Percentiles rank a stretch among this genome's conserved stretches.
These are phyloP conservation scores for Penicillium sp. DNA, from an alignment of 2,329 filamentous ascomycete species.

Conservation along the genomic window DNA sequence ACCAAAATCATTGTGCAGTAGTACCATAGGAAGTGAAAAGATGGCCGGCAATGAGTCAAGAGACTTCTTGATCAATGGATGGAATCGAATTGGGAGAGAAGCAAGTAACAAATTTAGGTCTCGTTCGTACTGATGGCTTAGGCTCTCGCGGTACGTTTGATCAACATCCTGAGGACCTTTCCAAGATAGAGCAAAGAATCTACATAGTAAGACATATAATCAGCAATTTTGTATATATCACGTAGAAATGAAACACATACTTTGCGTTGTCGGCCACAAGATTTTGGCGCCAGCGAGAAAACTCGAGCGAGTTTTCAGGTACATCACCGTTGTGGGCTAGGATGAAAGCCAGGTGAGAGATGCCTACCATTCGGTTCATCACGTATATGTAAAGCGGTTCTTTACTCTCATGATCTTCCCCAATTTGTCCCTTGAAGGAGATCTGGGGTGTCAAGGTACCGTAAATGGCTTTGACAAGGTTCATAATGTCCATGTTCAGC, in stretches of 20 bases:
- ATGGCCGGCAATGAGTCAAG: constrained; percentile 31
- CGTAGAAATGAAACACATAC: constrained; percentile 13
- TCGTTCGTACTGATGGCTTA: not conserved
- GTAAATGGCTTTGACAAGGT: constrained; percentile 32
- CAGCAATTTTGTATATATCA: not conserved
- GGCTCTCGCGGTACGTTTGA: not conserved
- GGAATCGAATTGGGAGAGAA: constrained; percentile 36
- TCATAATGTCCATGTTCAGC: constrained; percentile 30
- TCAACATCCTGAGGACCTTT: constrained; percentile 29
- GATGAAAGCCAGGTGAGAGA: constrained; percentile 38
- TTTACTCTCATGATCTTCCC: constrained; percentile 21
- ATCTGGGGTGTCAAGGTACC: constrained; percentile 28
- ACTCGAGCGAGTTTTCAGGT: constrained; percentile 35
- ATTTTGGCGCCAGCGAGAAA: constrained; percentile 33
- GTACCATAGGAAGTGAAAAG: constrained; percentile 39
- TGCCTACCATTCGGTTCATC: constrained; percentile 32
- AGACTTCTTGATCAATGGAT: constrained; percentile 29
- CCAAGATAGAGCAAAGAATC: constrained; percentile 43
- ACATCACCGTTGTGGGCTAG: constrained; percentile 27
- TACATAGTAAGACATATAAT: constrained; percentile 11
- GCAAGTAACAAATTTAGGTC: constrained; percentile 19
- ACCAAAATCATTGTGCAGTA: constrained; percentile 40
- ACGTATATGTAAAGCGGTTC: constrained; percentile 39
- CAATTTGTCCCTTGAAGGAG: constrained; percentile 29
- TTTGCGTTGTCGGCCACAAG: constrained; percentile 35